Percentiles rank a stretch among this genome's conserved stretches.
Conservation (phyloP, 768 basidiomycete genomes). For the Termitomyces sp. region DNA sequence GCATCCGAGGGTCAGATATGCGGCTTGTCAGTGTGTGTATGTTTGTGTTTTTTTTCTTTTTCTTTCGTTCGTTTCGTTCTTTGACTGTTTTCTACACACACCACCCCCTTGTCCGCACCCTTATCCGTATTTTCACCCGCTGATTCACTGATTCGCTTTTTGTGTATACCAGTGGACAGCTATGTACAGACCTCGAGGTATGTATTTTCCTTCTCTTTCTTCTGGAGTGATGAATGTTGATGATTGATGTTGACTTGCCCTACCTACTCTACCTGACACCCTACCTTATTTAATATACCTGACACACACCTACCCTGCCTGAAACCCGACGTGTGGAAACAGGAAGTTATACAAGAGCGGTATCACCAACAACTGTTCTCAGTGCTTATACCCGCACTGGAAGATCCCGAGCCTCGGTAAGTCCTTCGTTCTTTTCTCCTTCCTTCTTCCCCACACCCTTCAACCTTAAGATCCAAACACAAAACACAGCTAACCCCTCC, state of each 20-base stretch:
- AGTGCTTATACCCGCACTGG: conserved; percentile 68
- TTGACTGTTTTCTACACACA: neutral
- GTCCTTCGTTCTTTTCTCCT: conserved; percentile 9
- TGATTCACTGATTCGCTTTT: no score
- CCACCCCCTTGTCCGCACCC: no score
- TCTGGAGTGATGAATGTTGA: no score
- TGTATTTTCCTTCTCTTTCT: no score
- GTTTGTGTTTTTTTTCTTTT: conserved; percentile 16
- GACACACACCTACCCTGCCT: no score
- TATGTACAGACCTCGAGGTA: conserved; percentile 87
- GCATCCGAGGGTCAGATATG: conserved; percentile 72
- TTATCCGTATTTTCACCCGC: no score
- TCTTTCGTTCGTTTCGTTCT: conserved; percentile 1
- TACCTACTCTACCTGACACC: no score
- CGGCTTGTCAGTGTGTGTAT: conserved; percentile 88
- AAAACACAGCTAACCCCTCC: neutral
- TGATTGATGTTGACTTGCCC: no score
- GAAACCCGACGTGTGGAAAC: conserved; percentile 12
- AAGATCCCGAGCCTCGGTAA: conserved; percentile 72
- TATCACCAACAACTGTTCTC: conserved; percentile 69
- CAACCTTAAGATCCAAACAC: no score
- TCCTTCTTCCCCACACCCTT: neutral
- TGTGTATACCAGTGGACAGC: conserved; percentile 58
- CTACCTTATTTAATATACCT: no score
- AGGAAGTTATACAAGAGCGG: conserved; percentile 75